Evolutionary conservation across 2,329 filamentous ascomycete genomes (phyloP), one percentile per base, ranked within the genome.

Genomic region (Fusarium robinianum): DNA sequence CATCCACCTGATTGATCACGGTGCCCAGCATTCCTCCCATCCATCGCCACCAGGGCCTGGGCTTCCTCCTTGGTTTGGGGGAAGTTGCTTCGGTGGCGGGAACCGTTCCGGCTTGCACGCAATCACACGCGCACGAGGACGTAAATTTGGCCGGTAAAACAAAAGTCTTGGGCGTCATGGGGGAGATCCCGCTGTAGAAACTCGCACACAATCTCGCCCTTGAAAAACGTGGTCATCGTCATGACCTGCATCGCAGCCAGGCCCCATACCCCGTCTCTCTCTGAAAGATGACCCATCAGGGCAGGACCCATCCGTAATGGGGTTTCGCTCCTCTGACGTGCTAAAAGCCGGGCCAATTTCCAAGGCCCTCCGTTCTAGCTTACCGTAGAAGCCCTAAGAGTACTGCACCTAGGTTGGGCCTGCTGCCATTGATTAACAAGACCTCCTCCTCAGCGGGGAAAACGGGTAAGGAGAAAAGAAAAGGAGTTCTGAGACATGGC

Each of bases 201-300:
- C 17, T 36, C 40, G 40, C 35, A 22, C 39, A 26, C 46, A n/a
- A 37, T 46, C 50, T 30, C 44, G 24, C 33, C 51, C 42, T 14
- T 22, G 11, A 35, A 48, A n/a, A 51, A 54, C 53, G 48, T 61
- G 46, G 53, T 43, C 41, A 16, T 38, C 44, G 49, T 57, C 55
- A 57, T 61, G 57, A 51, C 51, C 42, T 60, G 53, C 55, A 58
- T 43, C 35, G 12, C 41, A 43, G 33, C 41, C 35, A 44, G 46
- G 41, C 31, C 44, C 26, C 29, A 38, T 46, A 38, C 51, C 14
- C 25, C 29, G 34, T 34, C 38, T 29, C 35, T 27, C 18, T 39
- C 16, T 32, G 15, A 23, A 27, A 47, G 27, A 29, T 47, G 25
- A 32, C 32, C 21, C n/a, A 23, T 14, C n/a, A n/a, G n/a, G 31